Evolutionary conservation across 208 protist species (phyloP), one percentile per base, ranked within the genome.

Genomic region (Vickermania spadyakhi): DNA sequence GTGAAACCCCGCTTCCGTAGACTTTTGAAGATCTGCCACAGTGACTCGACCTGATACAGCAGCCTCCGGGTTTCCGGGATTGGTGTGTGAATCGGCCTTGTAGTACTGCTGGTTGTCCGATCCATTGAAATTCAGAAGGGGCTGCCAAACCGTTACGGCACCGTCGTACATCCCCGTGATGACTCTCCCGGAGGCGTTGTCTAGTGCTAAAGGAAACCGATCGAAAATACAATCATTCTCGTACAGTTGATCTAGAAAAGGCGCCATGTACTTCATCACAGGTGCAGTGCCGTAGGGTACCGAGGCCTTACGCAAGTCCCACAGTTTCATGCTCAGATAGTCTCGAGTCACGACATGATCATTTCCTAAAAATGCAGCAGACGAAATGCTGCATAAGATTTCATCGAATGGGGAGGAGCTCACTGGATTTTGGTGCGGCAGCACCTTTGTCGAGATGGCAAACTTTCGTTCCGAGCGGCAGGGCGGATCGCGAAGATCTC

Each of bases 191-290:
- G 80, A 85, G 1, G 81, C 68, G 58, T 92, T 74, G 61, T 95
- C 88, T 13, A 92, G 82, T 0, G 72, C 84, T 31, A 92, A 54
- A 0, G 85, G 75, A 70, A 92, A 92, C 36, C 83, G 76, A 60
- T 95, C 88, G 67, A 92, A 95, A 58, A 94, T 92, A 53, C 63
- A 72, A 68, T 94, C 84, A 28, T 84, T 86, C 23, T 86, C 76
- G 69, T 92, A 92, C 14, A 95, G 64, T 0, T 58, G 55, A 41
- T 92, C 79, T 13, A 95, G 70, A 61, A 89, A 86, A 27, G 71
- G 70, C 14, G 70, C 49, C 27, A 90, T 72, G 64, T 91, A 89
- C 41, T 72, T 65, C 78, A 92, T 88, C 11, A 92, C 83, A 31
- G 78, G 75, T 25, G 76, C 77, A 67, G 75, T 76, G 7, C 73